These are phyloP conservation scores for Penicillium ochrochloron DNA, from an alignment of 495 filamentous ascomycete species.

Conservation along the genomic window DNA sequence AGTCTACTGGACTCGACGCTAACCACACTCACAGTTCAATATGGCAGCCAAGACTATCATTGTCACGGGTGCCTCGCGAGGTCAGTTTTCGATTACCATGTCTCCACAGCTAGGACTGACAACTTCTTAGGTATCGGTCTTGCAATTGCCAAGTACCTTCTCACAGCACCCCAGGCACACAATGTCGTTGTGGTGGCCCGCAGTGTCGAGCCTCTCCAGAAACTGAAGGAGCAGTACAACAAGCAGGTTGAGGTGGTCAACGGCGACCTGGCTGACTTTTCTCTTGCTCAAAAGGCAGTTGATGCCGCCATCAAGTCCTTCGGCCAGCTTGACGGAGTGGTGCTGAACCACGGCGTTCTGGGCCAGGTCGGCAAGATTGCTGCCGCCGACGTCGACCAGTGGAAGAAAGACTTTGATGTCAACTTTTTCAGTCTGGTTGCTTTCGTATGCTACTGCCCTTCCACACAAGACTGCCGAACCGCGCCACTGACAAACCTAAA, in stretches of 20 bases:
- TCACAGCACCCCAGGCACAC: conserved; percentile 60
- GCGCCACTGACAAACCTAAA: conserved; percentile 38
- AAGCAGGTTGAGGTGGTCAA: conserved; percentile 71
- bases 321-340: conserved; percentile 75
- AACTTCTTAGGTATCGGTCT: conserved; percentile 72
- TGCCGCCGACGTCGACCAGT: conserved; percentile 67
- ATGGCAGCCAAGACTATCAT: conserved; percentile 62
- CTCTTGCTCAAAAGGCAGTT: conserved; percentile 63
- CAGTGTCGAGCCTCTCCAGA: conserved; percentile 65
- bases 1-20: neutral
- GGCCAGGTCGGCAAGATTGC: conserved; percentile 75
- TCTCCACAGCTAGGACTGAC: conserved; percentile 10
- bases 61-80: conserved; percentile 66
- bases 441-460: conserved; percentile 61
- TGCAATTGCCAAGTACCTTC: conserved; percentile 73
- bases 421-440: conserved; percentile 83
- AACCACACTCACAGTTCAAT: conserved; percentile 16
- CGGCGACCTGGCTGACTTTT: conserved; percentile 73
- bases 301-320: conserved; percentile 67
- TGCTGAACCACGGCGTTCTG: conserved; percentile 87
- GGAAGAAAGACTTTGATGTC: conserved; percentile 76
- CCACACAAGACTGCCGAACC: neutral
- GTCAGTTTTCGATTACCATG: conserved; percentile 34
- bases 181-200: conserved; percentile 80
- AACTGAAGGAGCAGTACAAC: conserved; percentile 66